A percentile compares a stretch with the other conserved stretches of the same genome.
phyloP scores from a whole-genome alignment of 176 grass and related monocot species.

The Areca catechu region DNA sequence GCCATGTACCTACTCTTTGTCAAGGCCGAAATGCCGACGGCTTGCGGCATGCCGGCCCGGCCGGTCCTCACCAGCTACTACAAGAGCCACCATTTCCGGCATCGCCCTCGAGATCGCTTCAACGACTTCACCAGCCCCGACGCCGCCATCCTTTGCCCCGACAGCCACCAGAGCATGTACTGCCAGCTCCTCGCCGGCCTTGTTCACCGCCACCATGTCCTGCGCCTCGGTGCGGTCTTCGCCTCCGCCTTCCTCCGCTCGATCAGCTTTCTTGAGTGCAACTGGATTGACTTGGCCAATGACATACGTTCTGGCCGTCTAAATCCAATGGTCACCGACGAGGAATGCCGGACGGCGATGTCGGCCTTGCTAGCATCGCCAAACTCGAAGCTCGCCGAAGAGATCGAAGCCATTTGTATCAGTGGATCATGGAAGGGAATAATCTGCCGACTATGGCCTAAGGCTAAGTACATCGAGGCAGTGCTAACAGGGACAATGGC shows the following conservation, averaged over 20 bases:
- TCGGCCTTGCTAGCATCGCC: conserved; percentile 27
- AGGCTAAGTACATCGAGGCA: conserved; percentile 62
- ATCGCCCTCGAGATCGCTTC: conserved; percentile 32
- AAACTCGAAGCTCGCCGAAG: conserved; percentile 40
- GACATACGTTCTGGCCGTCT: conserved; percentile 57
- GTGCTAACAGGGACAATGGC: conserved; percentile 71
- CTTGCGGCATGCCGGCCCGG: conserved; percentile 46
- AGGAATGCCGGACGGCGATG: conserved; percentile 30
- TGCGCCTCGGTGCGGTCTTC: conserved; percentile 57
- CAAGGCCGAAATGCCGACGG: conserved; percentile 52
- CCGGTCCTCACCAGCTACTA: conserved; percentile 79
- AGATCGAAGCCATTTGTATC: conserved; percentile 48
- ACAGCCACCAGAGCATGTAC: conserved; percentile 75
- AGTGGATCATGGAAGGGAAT: conserved; percentile 47
- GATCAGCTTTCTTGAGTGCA: conserved; percentile 50
- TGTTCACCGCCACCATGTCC: conserved; percentile 43
- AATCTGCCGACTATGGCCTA: conserved; percentile 47
- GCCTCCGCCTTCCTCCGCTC: conserved; percentile 65
- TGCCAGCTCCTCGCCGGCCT: conserved; percentile 68
- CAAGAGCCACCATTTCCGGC: conserved; percentile 61
- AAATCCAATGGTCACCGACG: conserved; percentile 33
- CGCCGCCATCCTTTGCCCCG: conserved; percentile 55
- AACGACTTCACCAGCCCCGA: conserved; percentile 67
- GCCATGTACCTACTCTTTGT: conserved; percentile 78
- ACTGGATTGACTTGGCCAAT: conserved; percentile 52